These are phyloP conservation scores for Pseudozyma sp. DNA, from an alignment of 1,284 basidiomycete genomes.

Conservation along the genomic window DNA sequence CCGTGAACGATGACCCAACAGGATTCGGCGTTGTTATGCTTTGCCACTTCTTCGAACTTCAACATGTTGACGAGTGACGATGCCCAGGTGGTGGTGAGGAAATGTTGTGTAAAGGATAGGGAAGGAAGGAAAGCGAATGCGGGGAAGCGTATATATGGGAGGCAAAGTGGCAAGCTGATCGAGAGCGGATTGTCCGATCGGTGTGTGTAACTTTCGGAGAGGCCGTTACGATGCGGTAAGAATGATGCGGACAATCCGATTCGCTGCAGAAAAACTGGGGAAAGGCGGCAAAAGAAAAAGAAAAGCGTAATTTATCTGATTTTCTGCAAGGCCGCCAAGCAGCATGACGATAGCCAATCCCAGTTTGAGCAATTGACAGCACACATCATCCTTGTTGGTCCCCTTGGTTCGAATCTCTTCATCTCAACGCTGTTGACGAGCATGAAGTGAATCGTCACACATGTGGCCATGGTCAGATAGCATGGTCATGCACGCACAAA, in stretches of 20 bases:
- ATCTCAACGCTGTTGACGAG: too few species aligned
- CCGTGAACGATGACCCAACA: conserved; percentile 91
- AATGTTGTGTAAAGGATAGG: neutral
- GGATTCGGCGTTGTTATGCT: conserved; percentile 78
- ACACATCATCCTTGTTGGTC: too few species aligned
- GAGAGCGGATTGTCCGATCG: neutral
- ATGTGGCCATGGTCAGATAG: too few species aligned
- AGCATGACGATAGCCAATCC: conserved; percentile 4
- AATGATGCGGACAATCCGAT: too few species aligned
- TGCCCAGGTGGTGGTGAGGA: neutral
- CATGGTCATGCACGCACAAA: conserved; percentile 1
- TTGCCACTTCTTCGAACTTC: conserved; percentile 73
- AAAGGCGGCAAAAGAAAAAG: neutral
- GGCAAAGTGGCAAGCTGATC: neutral
- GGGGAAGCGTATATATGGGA: neutral
- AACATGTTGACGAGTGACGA: conserved; percentile 20
- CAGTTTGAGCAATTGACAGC: conserved; percentile 1
- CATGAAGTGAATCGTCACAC: neutral
- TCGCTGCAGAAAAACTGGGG: neutral
- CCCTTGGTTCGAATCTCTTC: too few species aligned
- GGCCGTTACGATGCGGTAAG: too few species aligned
- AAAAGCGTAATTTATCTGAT: neutral
- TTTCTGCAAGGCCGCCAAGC: neutral
- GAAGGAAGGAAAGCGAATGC: neutral
- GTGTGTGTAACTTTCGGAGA: neutral